Evolutionary conservation across 345 rosid genomes (phyloP).

Genomic region (Rhizophora apiculata): DNA sequence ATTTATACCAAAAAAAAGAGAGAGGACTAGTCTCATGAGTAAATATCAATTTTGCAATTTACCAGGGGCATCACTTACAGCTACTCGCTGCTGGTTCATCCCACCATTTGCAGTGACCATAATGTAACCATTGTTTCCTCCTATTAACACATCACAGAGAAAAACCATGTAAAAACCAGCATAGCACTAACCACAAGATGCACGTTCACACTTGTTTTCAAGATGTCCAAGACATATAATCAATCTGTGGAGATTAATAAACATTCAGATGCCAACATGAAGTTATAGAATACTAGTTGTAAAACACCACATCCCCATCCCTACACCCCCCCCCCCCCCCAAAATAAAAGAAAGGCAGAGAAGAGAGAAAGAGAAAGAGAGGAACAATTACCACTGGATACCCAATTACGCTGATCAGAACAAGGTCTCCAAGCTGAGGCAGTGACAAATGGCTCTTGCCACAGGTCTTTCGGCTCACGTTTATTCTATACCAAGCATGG

Average conservation of each 20-base stretch:
- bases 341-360: not conserved
- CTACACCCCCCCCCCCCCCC: not conserved
- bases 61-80: constrained; percentile 55
- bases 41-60: constrained; percentile 5
- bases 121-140: constrained; percentile 82
- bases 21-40: not conserved
- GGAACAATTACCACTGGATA: constrained; percentile 49
- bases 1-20: not conserved
- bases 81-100: constrained; percentile 93
- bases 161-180: constrained; percentile 7
- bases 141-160: constrained; percentile 32
- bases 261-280: not conserved
- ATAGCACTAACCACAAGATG: not conserved
- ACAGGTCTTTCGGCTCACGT: constrained; percentile 86
- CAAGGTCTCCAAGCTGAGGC: constrained; percentile 93
- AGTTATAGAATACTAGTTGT: not conserved
- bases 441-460: constrained; percentile 71
- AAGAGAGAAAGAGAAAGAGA: constrained; percentile 17
- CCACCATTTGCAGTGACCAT: constrained; percentile 97
- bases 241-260: not conserved
- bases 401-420: constrained; percentile 72
- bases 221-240: not conserved
- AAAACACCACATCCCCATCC: not conserved
- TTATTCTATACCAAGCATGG: constrained; percentile 58
- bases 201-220: constrained; percentile 1